These are phyloP conservation scores for Crucibulum laeve DNA, from an alignment of 768 basidiomycete genomes.

Conservation along the genomic window DNA sequence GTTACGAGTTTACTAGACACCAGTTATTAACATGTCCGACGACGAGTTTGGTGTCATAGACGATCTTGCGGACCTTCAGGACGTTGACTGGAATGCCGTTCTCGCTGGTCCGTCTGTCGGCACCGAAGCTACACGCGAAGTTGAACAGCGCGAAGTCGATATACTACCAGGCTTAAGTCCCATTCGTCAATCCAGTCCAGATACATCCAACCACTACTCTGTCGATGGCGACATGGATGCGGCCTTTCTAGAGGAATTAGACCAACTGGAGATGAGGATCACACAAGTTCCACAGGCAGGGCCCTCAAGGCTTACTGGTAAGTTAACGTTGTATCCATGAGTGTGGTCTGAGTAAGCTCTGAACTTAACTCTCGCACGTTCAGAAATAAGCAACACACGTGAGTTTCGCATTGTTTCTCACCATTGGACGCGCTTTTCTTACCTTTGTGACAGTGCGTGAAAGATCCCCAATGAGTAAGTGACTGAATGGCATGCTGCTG, in stretches of 20 bases:
- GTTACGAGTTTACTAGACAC: background rate
- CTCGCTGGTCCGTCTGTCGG: conserved; percentile 15
- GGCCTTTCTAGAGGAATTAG: conserved; percentile 36
- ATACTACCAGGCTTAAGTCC: conserved; percentile 1
- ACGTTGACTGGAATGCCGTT: conserved; percentile 41
- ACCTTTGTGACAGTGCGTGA: no score
- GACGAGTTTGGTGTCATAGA: conserved; percentile 56
- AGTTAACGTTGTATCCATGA: no score
- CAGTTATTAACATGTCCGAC: conserved; percentile 23
- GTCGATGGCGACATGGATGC: conserved; percentile 29
- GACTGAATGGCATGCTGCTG: no score
- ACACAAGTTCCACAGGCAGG: conserved; percentile 5
- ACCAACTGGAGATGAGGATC: conserved; percentile 38
- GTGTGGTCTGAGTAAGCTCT: no score
- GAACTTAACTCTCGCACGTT: no score
- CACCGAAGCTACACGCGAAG: background rate
- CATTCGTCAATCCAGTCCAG: conserved; percentile 9
- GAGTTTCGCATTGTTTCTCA: no score
- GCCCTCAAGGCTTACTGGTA: background rate
- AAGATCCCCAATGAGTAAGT: no score
- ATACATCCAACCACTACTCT: conserved; percentile 9
- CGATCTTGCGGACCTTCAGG: conserved; percentile 46
- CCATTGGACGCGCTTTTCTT: no score
- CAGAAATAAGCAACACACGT: no score
- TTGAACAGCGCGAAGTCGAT: background rate